These are phyloP conservation scores for Tothia fuscella DNA, from an alignment of 2,329 filamentous ascomycete genomes.

Conservation along the genomic window DNA sequence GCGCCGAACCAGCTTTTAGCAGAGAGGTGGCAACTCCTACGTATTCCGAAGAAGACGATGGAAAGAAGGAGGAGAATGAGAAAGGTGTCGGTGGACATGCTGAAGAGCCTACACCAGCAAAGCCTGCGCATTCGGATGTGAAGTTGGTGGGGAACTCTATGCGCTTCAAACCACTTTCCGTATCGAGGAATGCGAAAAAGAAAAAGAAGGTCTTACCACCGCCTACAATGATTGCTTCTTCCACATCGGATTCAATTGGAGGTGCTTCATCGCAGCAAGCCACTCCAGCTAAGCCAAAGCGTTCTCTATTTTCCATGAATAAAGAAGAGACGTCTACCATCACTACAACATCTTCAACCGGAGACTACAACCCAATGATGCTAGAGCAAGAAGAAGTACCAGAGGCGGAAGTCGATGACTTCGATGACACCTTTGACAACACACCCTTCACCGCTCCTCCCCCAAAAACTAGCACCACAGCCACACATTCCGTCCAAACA, in stretches of 20 bases:
- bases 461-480: slow-evolving; percentile 13
- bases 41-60: slow-evolving; percentile 13
- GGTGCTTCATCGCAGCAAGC: slow-evolving; percentile 14
- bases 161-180: slow-evolving; percentile 83
- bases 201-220: slow-evolving; percentile 39
- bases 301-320: slow-evolving; percentile 59
- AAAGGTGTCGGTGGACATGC: slow-evolving; percentile 16
- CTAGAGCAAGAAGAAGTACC: too few relatives aligned
- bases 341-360: slow-evolving; percentile 11
- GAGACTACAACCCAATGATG: slow-evolving; percentile 1
- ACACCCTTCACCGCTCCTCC: slow-evolving; percentile 11
- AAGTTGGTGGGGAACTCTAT: slow-evolving; percentile 67
- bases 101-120: slow-evolving; percentile 21
- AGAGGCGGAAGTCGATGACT: slow-evolving; percentile 7
- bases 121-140: slow-evolving; percentile 30
- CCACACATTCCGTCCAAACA: slow-evolving; percentile 47
- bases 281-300: slow-evolving; percentile 39
- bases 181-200: slow-evolving; percentile 61
- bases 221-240: slow-evolving; percentile 4
- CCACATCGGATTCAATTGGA: slow-evolving; percentile 14
- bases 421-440: not conserved
- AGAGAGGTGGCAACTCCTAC: slow-evolving; percentile 33
- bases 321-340: slow-evolving; percentile 24
- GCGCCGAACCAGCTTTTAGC: slow-evolving; percentile 69
- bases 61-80: slow-evolving; percentile 17